Conservation (phyloP, 2,329 filamentous ascomycete species). For the Fusarium lyarnte region DNA sequence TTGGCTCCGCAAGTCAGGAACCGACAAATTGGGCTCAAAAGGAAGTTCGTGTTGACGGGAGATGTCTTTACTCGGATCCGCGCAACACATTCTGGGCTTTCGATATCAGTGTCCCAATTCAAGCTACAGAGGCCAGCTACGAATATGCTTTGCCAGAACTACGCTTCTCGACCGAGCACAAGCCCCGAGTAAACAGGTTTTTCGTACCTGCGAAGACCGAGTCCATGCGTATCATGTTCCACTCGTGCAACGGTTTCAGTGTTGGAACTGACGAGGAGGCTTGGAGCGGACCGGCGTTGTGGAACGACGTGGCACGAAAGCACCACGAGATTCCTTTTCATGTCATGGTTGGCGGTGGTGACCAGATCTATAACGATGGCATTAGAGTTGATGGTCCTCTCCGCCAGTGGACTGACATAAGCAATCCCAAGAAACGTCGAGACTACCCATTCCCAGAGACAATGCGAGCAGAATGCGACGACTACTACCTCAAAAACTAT, state of each 20-base stretch:
- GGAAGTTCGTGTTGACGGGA: constrained; percentile 53
- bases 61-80: constrained; percentile 71
- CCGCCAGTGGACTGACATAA: constrained; percentile 82
- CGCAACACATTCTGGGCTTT: constrained; percentile 94
- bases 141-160: constrained; percentile 78
- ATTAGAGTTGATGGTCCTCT: constrained; percentile 87
- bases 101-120: constrained; percentile 80
- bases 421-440: constrained; percentile 84
- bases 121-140: constrained; percentile 76
- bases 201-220: constrained; percentile 85
- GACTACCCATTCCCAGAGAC: constrained; percentile 79
- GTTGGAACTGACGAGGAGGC: constrained; percentile 84
- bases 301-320: constrained; percentile 89
- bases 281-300: constrained; percentile 90
- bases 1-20: constrained; percentile 34
- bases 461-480: constrained; percentile 84
- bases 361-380: constrained; percentile 96
- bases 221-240: constrained; percentile 98
- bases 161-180: constrained; percentile 65
- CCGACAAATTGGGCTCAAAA: constrained; percentile 48
- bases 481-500: constrained; percentile 93
- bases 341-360: constrained; percentile 93
- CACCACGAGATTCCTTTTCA: constrained; percentile 88
- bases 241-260: constrained; percentile 97
- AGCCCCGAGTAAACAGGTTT: constrained; percentile 73